Base-by-base conservation (phyloP, 495 filamentous ascomycete genomes). In the Penicillium cosmopolitanum region DNA sequence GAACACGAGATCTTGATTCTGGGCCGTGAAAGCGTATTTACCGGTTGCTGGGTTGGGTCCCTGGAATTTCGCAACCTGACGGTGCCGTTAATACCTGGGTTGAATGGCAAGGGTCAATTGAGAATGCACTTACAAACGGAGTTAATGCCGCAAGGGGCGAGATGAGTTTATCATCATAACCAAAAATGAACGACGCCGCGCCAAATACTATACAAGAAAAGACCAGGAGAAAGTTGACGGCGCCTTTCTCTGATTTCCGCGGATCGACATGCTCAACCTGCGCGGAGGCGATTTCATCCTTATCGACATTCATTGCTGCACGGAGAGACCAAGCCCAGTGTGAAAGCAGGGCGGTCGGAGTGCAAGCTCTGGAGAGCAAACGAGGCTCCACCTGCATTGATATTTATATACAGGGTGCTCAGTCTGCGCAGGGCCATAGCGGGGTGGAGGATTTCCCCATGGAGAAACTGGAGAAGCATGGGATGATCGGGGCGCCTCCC, bases 111-210 rank as follows among this genome's bases (percentile, higher is more conserved):
- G 5, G n/a, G 18, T 7, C 43, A 46, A 16, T 16, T 21, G 15
- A 46, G 16, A n/a, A 46, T 44, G 42, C 19, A 62, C 73, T 72
- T 59, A 77, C 74, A 64, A 75, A 77, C 18, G 57, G 58, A 15
- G 58, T 25, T 58, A 77, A 63, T 15, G 74, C 74, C 13, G 71
- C 69, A 44, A 77, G 64, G 1, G 73, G 73, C 7, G 74, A 77
- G n/a, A 77, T 77, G 40, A 75, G 57, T 48, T 77, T 77, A 62
- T 77, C 74, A 34, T 77, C 71, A 51, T 70, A 77, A 1, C 73
- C 74, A 53, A 75, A 75, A 16, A 77, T 56, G 33, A 77, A 74
- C 16, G 73, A 77, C 1, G 74, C 73, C 8, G 73, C 70, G 8
- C 69, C 69, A 56, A 75, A 73, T 6, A 70, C 66, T 19, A 62